Percentiles rank a stretch among this genome's conserved stretches.
These are phyloP conservation scores for Hypoxylon lienhwacheense DNA, from an alignment of 495 filamentous ascomycete species.

Conservation along the genomic window DNA sequence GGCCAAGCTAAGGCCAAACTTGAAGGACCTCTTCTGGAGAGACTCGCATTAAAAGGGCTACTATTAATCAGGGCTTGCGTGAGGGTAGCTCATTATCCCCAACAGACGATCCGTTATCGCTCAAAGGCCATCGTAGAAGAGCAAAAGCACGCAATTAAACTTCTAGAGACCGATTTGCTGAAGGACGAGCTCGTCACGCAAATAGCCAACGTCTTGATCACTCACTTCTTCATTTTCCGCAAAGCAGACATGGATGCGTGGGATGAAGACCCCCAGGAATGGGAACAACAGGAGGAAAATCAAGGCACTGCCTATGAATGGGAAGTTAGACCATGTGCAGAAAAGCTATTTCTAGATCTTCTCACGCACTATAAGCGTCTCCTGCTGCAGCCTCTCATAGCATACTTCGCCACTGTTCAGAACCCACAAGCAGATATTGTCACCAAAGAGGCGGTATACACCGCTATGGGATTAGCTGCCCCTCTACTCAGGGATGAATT, in stretches of 20 bases:
- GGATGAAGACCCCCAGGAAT: conserved; percentile 90
- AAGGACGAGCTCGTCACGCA: conserved; percentile 72
- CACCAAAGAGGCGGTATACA: conserved; percentile 90
- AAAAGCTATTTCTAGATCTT: conserved; percentile 91
- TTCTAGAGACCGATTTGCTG: conserved; percentile 71
- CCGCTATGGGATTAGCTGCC: conserved; percentile 83
- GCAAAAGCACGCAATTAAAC: conserved; percentile 62
- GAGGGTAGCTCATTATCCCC: conserved; percentile 77
- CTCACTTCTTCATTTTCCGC: conserved; percentile 86
- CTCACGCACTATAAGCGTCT: conserved; percentile 82
- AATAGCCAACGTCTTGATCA: conserved; percentile 80
- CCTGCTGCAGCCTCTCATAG: conserved; percentile 71
- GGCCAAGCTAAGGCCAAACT: conserved; percentile 56
- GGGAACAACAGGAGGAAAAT: conserved; percentile 82
- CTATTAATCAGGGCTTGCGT: conserved; percentile 81
- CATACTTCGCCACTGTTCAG: conserved; percentile 74
- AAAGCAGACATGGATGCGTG: conserved; percentile 81
- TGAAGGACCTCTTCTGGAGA: conserved; percentile 67
- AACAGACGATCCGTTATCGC: conserved; percentile 78
- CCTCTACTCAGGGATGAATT: conserved; percentile 66
- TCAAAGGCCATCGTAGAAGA: conserved; percentile 69
- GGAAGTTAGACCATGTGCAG: conserved; percentile 83
- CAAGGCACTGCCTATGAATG: conserved; percentile 82
- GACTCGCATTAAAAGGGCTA: conserved; percentile 75
- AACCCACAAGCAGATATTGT: conserved; percentile 69